Conservation (phyloP, 768 basidiomycete species). For the Serpula lacrymans region DNA sequence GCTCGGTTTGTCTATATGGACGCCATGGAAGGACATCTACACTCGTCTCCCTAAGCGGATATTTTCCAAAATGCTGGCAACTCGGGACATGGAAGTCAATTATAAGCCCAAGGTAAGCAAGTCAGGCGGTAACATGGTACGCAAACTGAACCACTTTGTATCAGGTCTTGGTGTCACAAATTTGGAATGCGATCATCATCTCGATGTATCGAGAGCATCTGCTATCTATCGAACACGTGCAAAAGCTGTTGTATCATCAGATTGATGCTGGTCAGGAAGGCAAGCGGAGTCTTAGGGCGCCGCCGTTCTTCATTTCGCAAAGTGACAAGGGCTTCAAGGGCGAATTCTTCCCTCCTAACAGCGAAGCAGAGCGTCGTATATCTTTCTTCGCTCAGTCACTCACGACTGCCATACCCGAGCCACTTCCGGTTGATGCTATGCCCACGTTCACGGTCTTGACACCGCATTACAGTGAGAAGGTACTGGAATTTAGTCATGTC, state of each 20-base stretch:
- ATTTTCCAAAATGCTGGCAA: conserved; percentile 92
- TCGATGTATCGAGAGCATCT: conserved; percentile 99
- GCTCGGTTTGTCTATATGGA: conserved; percentile 96
- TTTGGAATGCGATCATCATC: conserved; percentile 99
- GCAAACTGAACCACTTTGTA: conserved; percentile 2
- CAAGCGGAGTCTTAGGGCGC: conserved; percentile 88
- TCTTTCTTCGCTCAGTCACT: conserved; percentile 99
- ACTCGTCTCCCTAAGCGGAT: conserved; percentile 94
- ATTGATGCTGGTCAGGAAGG: conserved; percentile 82
- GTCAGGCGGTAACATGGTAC: background rate
- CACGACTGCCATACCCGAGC: conserved; percentile 91
- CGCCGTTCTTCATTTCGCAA: conserved; percentile 98
- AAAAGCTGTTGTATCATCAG: conserved; percentile 96
- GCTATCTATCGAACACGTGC: conserved; percentile 98
- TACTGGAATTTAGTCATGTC: conserved; percentile 24
- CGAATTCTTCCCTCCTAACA: conserved; percentile 91
- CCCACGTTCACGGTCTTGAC: conserved; percentile 98
- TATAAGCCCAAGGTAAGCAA: conserved; percentile 94
- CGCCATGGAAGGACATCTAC: conserved; percentile 98
- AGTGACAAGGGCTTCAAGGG: conserved; percentile 81
- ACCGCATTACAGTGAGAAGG: conserved; percentile 98
- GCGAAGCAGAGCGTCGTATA: conserved; percentile 95
- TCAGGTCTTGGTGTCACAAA: conserved; percentile 95
- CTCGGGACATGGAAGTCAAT: conserved; percentile 94
- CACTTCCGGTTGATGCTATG: conserved; percentile 98